These are phyloP conservation scores for Amylocystis lapponica DNA, from an alignment of 768 basidiomycete species.

Conservation along the genomic window DNA sequence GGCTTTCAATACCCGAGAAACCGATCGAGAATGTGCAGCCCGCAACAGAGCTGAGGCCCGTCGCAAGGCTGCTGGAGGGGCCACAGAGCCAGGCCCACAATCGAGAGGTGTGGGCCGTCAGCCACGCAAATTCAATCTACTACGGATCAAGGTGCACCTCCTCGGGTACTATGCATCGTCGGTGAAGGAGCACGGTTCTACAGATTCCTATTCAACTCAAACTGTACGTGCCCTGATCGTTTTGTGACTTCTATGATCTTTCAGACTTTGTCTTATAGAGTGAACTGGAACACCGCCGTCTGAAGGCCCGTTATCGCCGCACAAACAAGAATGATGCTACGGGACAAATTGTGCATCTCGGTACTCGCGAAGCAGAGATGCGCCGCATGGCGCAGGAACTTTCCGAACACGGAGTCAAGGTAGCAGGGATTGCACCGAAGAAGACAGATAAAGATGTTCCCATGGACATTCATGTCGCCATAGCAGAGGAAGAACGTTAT, in stretches of 20 bases:
- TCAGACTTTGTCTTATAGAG: no score
- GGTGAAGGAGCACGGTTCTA: conserved; percentile 28
- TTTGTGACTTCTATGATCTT: no score
- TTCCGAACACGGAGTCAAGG: no score
- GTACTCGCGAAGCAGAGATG: conserved; percentile 14
- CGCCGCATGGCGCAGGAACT: conserved; percentile 9
- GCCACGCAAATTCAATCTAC: conserved; percentile 24
- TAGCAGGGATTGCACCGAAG: no score
- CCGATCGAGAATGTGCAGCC: conserved; percentile 19
- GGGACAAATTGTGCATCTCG: conserved; percentile 9
- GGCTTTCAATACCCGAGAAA: conserved; percentile 20
- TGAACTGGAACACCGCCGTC: conserved; percentile 9
- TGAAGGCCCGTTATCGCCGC: conserved; percentile 2
- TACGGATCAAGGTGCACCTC: conserved; percentile 30
- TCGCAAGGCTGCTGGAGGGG: neutral
- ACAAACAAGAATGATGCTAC: conserved; percentile 10
- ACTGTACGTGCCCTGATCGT: conserved; percentile 20
- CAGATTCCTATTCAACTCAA: conserved; percentile 30
- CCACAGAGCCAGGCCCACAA: no score
- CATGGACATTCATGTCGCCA: no score
- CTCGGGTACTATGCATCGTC: conserved; percentile 27
- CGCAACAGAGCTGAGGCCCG: conserved; percentile 6
- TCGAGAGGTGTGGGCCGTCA: neutral
- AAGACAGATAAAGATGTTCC: no score
- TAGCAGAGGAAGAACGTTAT: no score